Base-by-base conservation (phyloP, 139 green algal species). In the Chlamydomonas asymmetrica region DNA sequence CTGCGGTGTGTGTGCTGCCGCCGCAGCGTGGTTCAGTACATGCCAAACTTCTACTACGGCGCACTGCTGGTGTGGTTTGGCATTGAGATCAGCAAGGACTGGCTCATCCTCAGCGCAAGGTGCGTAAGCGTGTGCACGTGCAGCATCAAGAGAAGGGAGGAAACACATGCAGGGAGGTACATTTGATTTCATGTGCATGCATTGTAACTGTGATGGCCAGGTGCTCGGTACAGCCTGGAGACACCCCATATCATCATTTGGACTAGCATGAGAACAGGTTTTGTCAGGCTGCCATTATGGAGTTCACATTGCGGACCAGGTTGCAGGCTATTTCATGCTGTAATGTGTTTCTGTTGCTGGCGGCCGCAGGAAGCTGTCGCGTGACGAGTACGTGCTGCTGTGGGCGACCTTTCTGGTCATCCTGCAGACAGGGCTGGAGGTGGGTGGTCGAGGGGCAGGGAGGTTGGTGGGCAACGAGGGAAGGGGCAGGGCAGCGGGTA, bases 41-140 rank as follows among this genome's bases (percentile, higher is more conserved):
- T 88, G n/a, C 89, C 89, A 50, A 89, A 80, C 75, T 91, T 90
- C 70, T 91, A 85, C 74, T 93, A 92, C 60, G 92, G 92, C 13
- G 82, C 89, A 0, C 74, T 97, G 60, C 82, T 96, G 76, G 66
- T 92, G 0, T 91, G 90, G 85, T 93, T 97, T 80, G 92, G 90
- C 39, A 62, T 92, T 9, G 89, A 95, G 50, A 95, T 96, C 81
- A 57, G 61, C 7, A 49, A 61, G 0, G 88, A 93, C 82, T 93
- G 88, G 88, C 82, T 93, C 34, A 60, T 93, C 9, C 63, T 89
- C 34, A 78, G 71, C 61, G 60, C 13, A 78, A 78, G 43, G 69
- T 57, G 41, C 31, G 27, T n/a, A 18, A n/a, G 49, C 49, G 18
- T 22, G 18, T n/a, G 18, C 18, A n/a, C 18, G 49, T 22, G 22